Evolutionary conservation across 148 eudicot species (phyloP), one percentile per base, ranked within the genome.

Genomic region (Polygonum aviculare): DNA sequence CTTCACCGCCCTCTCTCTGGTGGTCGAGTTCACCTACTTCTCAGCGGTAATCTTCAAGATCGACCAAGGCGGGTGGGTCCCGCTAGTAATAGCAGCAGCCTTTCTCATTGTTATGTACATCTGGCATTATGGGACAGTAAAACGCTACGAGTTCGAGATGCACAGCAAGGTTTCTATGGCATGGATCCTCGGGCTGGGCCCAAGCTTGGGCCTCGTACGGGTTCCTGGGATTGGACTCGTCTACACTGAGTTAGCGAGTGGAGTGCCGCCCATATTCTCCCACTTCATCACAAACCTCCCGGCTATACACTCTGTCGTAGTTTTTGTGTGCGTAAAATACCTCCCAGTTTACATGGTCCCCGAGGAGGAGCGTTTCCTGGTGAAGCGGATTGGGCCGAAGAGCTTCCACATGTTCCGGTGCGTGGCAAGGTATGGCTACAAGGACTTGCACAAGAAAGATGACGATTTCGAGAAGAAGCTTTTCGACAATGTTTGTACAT

Each of bases 1-100:
- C 77, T 92, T 94, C 85, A 89, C 98, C 18, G 75, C 77, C 81
- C 75, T 90, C n/a, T 94, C 98, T 38, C 86, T 94, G 40, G 35
- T 86, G 51, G 92, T 92, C 38, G 98, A 94, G 57, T 79, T 89
- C 59, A 92, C 93, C 4, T 94, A 92, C 83, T 90, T 94, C 88
- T 94, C 98, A 0, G 97, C 97, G 1, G 94, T 94, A 21, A 89
- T 94, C 26, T 89, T 94, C 84, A 94, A 94, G 83, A 79, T 94
- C 22, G 90, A 92, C 78, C 98, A 94, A 80, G 98, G 98, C 10
- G 98, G 98, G 39, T 94, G 98, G 98, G 96, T 94, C 45, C 98
- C 98, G 8, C 91, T 94, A 21, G 98, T 85, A 50, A 92, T 94
- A 3, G 92, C 98, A 5, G 97, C 88, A 1, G 92, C 84, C 72